These are phyloP conservation scores for Vachellia pachyceras DNA, from an alignment of 306 rosid species.

Conservation along the genomic window DNA sequence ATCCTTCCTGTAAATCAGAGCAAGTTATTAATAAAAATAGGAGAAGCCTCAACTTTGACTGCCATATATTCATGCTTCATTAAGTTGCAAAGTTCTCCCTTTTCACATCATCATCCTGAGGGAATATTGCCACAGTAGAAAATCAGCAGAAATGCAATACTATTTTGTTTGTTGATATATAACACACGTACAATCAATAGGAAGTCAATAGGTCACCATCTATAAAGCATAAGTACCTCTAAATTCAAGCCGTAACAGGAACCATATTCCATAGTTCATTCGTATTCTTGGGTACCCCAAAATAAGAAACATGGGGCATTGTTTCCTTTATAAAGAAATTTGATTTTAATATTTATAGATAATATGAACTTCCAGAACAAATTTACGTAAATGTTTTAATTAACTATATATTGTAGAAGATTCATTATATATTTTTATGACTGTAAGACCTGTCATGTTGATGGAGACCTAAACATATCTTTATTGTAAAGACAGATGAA, in stretches of 20 bases:
- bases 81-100: constrained; percentile 33
- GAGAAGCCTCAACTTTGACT: constrained; percentile 36
- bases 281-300: background rate
- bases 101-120: constrained; percentile 28
- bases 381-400: background rate
- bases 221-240: background rate
- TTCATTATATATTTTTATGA: background rate
- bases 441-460: background rate
- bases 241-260: background rate
- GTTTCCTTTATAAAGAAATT: background rate
- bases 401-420: background rate
- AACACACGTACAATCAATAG: constrained; percentile 18
- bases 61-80: constrained; percentile 49
- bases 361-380: background rate
- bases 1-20: constrained; percentile 36
- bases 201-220: constrained; percentile 17
- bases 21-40: constrained; percentile 33
- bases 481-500: background rate
- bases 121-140: constrained; percentile 24
- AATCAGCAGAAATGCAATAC: constrained; percentile 37
- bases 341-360: background rate
- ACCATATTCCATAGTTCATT: background rate
- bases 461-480: background rate
- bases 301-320: background rate
- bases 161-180: background rate